Evolutionary conservation across 2,329 filamentous ascomycete species (phyloP), one percentile per base, ranked within the genome.

Genomic region (Neonectria punicea): DNA sequence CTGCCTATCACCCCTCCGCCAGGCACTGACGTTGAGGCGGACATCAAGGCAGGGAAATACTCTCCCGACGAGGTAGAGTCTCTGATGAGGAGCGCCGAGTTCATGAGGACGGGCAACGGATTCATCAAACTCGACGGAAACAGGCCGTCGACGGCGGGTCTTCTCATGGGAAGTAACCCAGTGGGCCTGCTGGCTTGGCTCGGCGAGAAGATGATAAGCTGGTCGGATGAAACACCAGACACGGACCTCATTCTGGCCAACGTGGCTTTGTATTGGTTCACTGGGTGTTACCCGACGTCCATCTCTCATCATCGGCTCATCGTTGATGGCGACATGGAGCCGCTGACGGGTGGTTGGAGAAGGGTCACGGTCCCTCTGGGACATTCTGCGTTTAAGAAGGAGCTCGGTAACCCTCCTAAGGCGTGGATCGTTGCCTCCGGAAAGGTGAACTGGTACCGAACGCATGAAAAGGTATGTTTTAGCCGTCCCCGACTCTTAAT

Each of bases 261-360:
- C 18, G 18, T 62, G 20, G 50, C 59, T 16, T 32, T 44, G n/a
- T 62, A 62, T 28, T 62, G 59, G 59, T 62, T 62, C 25, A 51
- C 59, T 8, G 47, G 41, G n/a, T 62, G 59, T 46, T 62, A 57
- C 22, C 53, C 59, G 14, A 53, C 59, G 5, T 62, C 59, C 8
- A 34, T 57, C 25, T 51, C 28, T 22, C 28, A 28, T 25, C 47
- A 62, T 28, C 46, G 39, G 2, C 16, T 30, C 18, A 39, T 51
- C 13, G 46, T 53, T 14, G 22, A 32, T 4, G 32, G 32, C 32
- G 36, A 57, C 13, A 5, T 8, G 2, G 34, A 11, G 4, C 16
- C 18, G 7, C n/a, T 56, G 14, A 57, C 36, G 6, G 18, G n/a
- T 4, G 53, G 53, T 4, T 62, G 53, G 53, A 34, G 30, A 18